Evolutionary conservation across 1,284 basidiomycete genomes (phyloP), one percentile per base, ranked within the genome.

Genomic region (Rhodofomes roseus): DNA sequence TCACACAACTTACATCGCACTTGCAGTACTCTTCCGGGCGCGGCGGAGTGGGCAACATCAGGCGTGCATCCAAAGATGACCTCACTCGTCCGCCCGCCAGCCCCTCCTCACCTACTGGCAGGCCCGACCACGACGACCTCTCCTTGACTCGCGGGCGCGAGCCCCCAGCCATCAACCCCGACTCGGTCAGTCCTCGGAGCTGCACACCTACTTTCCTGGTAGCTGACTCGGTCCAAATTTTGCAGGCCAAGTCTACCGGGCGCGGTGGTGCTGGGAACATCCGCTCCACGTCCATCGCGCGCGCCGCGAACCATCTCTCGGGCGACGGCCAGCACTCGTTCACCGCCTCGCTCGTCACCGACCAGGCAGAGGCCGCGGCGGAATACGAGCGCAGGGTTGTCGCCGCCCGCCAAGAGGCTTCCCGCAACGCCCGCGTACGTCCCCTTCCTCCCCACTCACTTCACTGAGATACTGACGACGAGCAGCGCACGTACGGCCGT

Each of bases 241-340:
- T 46, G 8, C 61, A 87, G 77, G 60, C 81, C n/a, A 79, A 77
- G 63, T 86, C 86, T 41, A 82, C 84, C 46, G 91, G 92, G 20
- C 82, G 91, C 36, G 91, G 91, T 39, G 91, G 91, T 27, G 82
- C 81, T 20, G 91, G 91, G 44, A 93, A 93, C 74, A 84, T 92
- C 40, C 85, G 87, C 54, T 87, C 88, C 3, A 85, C 86, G 0
- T 89, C 89, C 18, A 81, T 83, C 46, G 84, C 85, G 51, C 73
- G 78, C 37, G 39, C 61, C 7, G 65, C 68, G 50, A 64, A 66
- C 52, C 51, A 63, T 40, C 72, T 77, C 1, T 67, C 69, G 67
- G 77, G 74, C 29, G 29, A 31, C 34, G 34, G 50, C 34, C 44
- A 27, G 11, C 44, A 14, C 23, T 34, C 50, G 7, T 31, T 36